These are phyloP conservation scores for Fusarium udum DNA, from an alignment of 2,329 filamentous ascomycete genomes.

Conservation along the genomic window DNA sequence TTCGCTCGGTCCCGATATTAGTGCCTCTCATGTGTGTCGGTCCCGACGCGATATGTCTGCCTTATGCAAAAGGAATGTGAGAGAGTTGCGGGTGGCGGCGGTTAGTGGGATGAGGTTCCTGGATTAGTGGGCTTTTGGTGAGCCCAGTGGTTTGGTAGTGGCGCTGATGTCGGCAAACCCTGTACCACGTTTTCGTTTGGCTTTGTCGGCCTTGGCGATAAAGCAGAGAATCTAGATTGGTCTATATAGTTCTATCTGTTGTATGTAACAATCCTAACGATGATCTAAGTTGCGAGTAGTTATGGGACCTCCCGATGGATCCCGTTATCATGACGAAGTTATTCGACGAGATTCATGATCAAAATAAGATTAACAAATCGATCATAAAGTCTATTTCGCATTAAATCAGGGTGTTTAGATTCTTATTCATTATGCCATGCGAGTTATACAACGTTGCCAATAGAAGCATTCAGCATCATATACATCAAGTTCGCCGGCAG, in stretches of 20 bases:
- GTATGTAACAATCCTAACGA: neutral
- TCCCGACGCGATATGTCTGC: neutral
- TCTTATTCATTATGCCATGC: neutral
- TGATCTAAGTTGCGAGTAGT: neutral
- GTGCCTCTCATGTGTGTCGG: neutral
- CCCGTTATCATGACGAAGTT: neutral
- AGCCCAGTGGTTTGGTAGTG: neutral
- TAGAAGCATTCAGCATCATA: too few relatives aligned
- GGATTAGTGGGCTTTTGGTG: neutral
- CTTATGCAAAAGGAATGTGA: neutral
- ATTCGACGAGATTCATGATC: accelerated
- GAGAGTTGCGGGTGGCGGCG: neutral
- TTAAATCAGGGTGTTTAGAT: too few relatives aligned
- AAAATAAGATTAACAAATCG: too few relatives aligned
- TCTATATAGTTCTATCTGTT: too few relatives aligned
- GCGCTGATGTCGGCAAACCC: neutral
- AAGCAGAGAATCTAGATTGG: neutral
- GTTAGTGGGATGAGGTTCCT: neutral
- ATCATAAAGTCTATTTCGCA: neutral
- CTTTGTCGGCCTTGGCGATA: neutral
- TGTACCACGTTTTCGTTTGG: too few relatives aligned
- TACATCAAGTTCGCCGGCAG: neutral
- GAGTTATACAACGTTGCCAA: too few relatives aligned
- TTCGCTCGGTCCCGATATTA: neutral
- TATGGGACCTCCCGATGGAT: neutral